These are phyloP conservation scores for Aspergillus panamensis DNA, from an alignment of 495 filamentous ascomycete genomes.

Conservation along the genomic window DNA sequence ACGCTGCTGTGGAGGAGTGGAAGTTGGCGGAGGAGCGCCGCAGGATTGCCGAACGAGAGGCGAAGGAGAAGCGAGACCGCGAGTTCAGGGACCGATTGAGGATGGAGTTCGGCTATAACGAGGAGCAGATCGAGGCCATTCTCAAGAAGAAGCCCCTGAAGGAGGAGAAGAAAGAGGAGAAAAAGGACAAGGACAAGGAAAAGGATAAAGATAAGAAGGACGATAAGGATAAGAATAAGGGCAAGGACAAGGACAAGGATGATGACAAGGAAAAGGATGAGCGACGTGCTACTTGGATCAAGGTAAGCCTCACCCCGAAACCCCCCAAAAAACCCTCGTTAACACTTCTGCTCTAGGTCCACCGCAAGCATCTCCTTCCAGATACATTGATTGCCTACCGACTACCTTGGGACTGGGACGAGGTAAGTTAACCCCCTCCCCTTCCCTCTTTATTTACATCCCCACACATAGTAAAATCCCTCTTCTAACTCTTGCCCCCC, in stretches of 20 bases:
- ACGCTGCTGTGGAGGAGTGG: constrained; percentile 53
- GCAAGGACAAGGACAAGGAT: constrained; percentile 41
- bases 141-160: constrained; percentile 56
- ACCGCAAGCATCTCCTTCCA: constrained; percentile 48
- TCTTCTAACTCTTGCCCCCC: constrained; percentile 25
- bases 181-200: constrained; percentile 44
- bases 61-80: constrained; percentile 43
- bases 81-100: constrained; percentile 43
- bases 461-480: background rate
- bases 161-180: constrained; percentile 43
- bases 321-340: constrained; percentile 5
- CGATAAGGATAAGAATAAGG: constrained; percentile 36
- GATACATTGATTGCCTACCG: constrained; percentile 46
- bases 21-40: constrained; percentile 51
- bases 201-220: constrained; percentile 48
- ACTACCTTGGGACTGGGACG: constrained; percentile 51
- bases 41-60: constrained; percentile 26
- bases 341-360: constrained; percentile 33
- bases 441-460: too few relatives aligned
- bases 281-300: constrained; percentile 45
- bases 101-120: constrained; percentile 37
- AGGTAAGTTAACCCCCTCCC: constrained; percentile 29
- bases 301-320: constrained; percentile 32
- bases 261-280: constrained; percentile 35
- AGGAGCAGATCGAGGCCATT: constrained; percentile 53